Base-by-base conservation (phyloP, 1,284 basidiomycete genomes). In the Fomitopsis palustris region DNA sequence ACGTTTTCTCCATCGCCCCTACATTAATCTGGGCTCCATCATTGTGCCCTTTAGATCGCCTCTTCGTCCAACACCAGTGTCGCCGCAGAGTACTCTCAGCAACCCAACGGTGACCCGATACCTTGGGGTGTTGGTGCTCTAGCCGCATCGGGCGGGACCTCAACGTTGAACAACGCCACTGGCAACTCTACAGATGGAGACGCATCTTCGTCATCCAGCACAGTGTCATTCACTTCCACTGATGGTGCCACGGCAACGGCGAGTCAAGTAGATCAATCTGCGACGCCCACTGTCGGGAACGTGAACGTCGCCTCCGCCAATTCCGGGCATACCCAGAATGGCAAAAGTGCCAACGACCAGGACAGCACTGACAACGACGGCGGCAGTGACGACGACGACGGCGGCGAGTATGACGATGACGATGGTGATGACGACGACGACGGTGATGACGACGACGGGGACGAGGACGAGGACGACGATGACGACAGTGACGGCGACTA, bases 81-180 rank as follows among this genome's bases (percentile, higher is more conserved):
- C 1, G 61, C 62, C 9, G 74, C 75, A 1, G 64, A 68, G 45
- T 58, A 76, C 57, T 49, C 63, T 7, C 60, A 60, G n/a, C 76
- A 77, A 57, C 71, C 74, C 1, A 70, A 70, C 31, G 74, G 76
- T 23, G 71, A 73, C 21, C 45, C 64, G 38, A 58, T 71, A 3
- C 69, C 73, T 14, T 74, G 73, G 73, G 73, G 73, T 2, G 57
- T 62, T n/a, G 72, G 72, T 9, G 56, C 51, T 9, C 37, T 68
- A 16, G 56, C 39, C 9, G 57, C 57, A 5, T 43, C 23, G 33
- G 56, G 35, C 43, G 29, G 9, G 43, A 45, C 33, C 21, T 49
- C 52, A 29, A 42, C 21, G 21, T 53, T 49, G 3, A 60, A 53
- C 49, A 51, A 53, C 23, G 8, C 41, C 8, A 17, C 45, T 53